Percentiles rank a stretch among this genome's conserved stretches.
Conservation (phyloP, 345 rosid genomes). For the Eutrema yunnanense region DNA sequence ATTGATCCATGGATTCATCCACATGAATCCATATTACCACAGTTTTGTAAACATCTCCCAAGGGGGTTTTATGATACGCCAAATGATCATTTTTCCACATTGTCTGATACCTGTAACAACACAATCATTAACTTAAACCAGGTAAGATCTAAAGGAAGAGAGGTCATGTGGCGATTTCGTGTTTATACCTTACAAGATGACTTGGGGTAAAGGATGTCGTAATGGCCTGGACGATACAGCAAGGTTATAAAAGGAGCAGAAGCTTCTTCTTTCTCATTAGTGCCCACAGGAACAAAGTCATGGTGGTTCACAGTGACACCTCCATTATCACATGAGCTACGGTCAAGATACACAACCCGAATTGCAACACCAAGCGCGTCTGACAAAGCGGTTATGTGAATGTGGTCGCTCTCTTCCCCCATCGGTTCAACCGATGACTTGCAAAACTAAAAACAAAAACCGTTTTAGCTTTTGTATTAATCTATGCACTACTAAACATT, state of each 20-base stretch:
- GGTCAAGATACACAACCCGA: slow-evolving; percentile 89
- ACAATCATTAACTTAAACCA: neutral
- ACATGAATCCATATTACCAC: slow-evolving; percentile 21
- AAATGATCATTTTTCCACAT: slow-evolving; percentile 19
- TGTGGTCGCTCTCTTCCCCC: slow-evolving; percentile 99
- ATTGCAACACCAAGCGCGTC: slow-evolving; percentile 92
- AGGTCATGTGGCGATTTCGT: neutral
- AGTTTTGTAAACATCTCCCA: slow-evolving; percentile 9
- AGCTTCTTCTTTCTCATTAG: slow-evolving; percentile 29
- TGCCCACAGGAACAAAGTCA: slow-evolving; percentile 65
- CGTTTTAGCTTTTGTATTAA: neutral
- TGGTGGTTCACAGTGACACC: slow-evolving; percentile 86
- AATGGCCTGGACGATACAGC: slow-evolving; percentile 98
- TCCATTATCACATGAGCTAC: slow-evolving; percentile 78
- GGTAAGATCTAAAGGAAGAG: neutral
- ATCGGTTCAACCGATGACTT: slow-evolving; percentile 98
- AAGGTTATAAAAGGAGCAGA: slow-evolving; percentile 67
- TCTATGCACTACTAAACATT: neutral
- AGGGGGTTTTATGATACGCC: neutral
- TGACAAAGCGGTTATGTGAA: slow-evolving; percentile 92
- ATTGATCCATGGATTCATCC: slow-evolving; percentile 12
- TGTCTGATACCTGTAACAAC: slow-evolving; percentile 17
- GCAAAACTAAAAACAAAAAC: slow-evolving; percentile 65
- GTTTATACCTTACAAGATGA: slow-evolving; percentile 30
- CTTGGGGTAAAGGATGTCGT: slow-evolving; percentile 90